Evolutionary conservation across 2,329 filamentous ascomycete species (phyloP).

Genomic region (Sarocladiaceae sp.): DNA sequence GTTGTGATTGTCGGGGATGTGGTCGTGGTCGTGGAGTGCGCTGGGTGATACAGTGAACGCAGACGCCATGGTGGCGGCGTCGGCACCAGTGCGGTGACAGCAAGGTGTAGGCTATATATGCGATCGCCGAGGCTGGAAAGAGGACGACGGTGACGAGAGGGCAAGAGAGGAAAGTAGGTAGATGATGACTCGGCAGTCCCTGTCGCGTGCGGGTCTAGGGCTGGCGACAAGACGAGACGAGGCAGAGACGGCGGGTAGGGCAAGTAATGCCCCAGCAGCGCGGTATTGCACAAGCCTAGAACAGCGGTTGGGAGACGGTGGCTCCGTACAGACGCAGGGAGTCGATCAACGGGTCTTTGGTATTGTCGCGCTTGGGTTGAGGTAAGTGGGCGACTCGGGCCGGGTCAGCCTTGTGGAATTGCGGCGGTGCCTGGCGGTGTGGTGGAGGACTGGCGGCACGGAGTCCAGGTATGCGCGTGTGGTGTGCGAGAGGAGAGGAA

Average conservation of each 20-base stretch:
- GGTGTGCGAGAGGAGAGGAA: background rate
- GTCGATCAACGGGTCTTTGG: background rate
- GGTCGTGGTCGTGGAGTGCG: constrained; percentile 20
- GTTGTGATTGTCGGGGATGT: constrained; percentile 27
- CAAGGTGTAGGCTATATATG: background rate
- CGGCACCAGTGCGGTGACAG: background rate
- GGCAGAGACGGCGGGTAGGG: constrained; percentile 1
- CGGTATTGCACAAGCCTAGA: background rate
- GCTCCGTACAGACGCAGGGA: too few species aligned
- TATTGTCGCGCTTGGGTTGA: background rate
- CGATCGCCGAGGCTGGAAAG: background rate
- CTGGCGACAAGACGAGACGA: constrained; percentile 4
- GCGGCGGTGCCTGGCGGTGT: constrained; percentile 8
- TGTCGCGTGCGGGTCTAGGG: constrained; percentile 5
- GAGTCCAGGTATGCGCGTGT: background rate
- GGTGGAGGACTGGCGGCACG: background rate
- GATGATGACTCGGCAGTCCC: background rate
- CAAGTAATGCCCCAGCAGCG: background rate
- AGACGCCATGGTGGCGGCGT: constrained; percentile 7
- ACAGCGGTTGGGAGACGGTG: background rate
- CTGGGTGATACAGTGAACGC: constrained; percentile 7
- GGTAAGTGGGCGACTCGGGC: background rate
- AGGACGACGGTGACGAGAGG: background rate
- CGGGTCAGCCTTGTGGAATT: constrained; percentile 9
- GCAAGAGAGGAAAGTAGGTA: background rate